Evolutionary conservation across 176 grass and related monocot genomes (phyloP), one percentile per base, ranked within the genome.

Genomic region (Paspalum notatum): DNA sequence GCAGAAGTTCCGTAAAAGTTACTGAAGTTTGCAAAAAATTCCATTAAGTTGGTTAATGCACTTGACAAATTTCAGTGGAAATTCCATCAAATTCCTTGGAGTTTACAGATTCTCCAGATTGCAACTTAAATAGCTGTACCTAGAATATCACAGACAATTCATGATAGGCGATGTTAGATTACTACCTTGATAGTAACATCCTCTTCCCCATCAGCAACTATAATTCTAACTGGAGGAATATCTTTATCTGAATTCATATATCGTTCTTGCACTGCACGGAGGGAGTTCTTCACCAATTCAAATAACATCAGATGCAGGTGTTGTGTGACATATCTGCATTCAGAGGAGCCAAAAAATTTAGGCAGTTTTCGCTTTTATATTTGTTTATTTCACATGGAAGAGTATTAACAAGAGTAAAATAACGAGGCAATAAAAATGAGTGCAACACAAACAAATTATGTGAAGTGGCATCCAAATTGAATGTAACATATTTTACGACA

Each of bases 261-360:
- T 41, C 65, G 88, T 84, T 97, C 94, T 67, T 97, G 94, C 85
- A 97, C 94, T 4, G 94, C 94, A 68, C 94, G 91, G 68, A 97
- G 81, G 38, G 94, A 97, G 85, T 97, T 97, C 75, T 97, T 97
- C 62, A 97, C 94, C 88, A 97, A 84, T 89, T 97, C 94, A 80
- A 97, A 90, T 51, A 97, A 49, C 94, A 97, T 97, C 71, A 94
- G 89, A 82, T 97, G 90, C 15, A 97, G 87, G 88, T 97, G 94
- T 39, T 73, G 76, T 47, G 89, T 18, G 21, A 97, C 94, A 62
- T 97, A 94, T 62, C 94, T 97, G 85, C 72, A 90, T 47, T 58
- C 27, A 1, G 68, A 58, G 66, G 79, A 82, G 51, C 77, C 77
- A 4, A 76, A 77, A 66, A 47, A 1, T 18, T 78, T 66, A 78